phyloP scores from a whole-genome alignment of 2,329 filamentous ascomycete species.

The Immersiporthe knoxdaviesiana region DNA sequence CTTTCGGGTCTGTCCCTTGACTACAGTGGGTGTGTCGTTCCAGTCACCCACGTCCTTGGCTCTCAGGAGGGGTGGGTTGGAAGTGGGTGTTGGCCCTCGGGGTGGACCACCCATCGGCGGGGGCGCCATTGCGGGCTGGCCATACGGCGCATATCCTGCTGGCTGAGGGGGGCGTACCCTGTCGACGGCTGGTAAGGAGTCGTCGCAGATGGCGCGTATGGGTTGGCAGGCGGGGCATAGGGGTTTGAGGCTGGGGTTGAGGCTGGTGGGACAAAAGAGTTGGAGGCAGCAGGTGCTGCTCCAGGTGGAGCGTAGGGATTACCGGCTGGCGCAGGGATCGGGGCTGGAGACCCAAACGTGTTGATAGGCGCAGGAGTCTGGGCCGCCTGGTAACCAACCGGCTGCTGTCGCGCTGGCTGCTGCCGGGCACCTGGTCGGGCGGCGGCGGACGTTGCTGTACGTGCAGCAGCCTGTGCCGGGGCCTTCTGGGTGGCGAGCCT shows the following conservation, averaged over 20 bases:
- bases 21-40: constrained; percentile 93
- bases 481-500: constrained; percentile 75
- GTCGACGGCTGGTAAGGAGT: constrained; percentile 35
- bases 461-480: constrained; percentile 43
- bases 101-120: constrained; percentile 42
- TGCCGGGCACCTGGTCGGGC: constrained; percentile 38
- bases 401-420: constrained; percentile 43
- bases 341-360: constrained; percentile 40
- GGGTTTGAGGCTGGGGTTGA: constrained; percentile 38
- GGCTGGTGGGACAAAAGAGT: constrained; percentile 37
- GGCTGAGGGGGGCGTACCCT: constrained; percentile 40
- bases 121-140: constrained; percentile 38
- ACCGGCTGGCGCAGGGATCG: constrained; percentile 11
- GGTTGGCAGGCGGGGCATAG: constrained; percentile 40
- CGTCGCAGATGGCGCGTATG: constrained; percentile 34
- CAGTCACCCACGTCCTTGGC: constrained; percentile 77
- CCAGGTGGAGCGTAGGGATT: constrained; percentile 27
- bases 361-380: constrained; percentile 42
- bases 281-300: constrained; percentile 32
- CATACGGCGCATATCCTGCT: constrained; percentile 39
- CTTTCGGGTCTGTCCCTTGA: constrained; percentile 73
- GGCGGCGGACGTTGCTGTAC: constrained; percentile 37
- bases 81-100: constrained; percentile 69
- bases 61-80: constrained; percentile 69
- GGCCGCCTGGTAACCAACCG: constrained; percentile 53